These are phyloP conservation scores for Gynandropsis gynandra DNA, from an alignment of 345 rosid species.

Conservation along the genomic window DNA sequence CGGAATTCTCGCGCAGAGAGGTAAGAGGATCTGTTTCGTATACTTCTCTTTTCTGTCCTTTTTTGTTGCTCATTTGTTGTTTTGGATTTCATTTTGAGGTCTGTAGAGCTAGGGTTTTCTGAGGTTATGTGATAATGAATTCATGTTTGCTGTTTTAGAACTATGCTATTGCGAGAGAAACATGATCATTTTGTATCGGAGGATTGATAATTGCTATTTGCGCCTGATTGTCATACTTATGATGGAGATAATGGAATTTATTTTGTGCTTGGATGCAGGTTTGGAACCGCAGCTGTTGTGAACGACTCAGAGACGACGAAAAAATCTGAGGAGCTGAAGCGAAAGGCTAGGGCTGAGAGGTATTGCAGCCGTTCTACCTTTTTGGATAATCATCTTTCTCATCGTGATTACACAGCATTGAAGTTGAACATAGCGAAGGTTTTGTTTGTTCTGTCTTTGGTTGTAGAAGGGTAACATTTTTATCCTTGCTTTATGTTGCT, in stretches of 20 bases:
- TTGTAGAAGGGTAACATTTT: not conserved
- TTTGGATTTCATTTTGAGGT: constrained; percentile 4
- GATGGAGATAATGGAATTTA: constrained; percentile 4
- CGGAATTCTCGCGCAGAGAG: constrained; percentile 93
- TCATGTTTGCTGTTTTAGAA: not conserved
- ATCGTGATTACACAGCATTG: no score
- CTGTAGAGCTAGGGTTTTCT: constrained; percentile 21
- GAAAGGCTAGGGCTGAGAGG: constrained; percentile 97
- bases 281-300: constrained; percentile 44
- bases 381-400: not conserved
- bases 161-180: not conserved
- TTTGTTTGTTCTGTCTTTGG: constrained; percentile 5
- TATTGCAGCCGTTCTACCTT: constrained; percentile 13
- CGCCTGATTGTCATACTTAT: not conserved
- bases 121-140: not conserved
- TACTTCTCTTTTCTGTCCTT: not conserved
- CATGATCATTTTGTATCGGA: not conserved
- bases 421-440: not conserved
- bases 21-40: constrained; percentile 20
- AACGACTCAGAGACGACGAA: constrained; percentile 40
- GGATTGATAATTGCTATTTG: not conserved
- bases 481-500: not conserved
- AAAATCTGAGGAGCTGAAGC: constrained; percentile 70
- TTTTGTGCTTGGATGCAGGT: constrained; percentile 36
- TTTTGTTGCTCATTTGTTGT: not conserved